phyloP scores from a whole-genome alignment of 1,284 basidiomycete genomes.

The Ganoderma meredithae region DNA sequence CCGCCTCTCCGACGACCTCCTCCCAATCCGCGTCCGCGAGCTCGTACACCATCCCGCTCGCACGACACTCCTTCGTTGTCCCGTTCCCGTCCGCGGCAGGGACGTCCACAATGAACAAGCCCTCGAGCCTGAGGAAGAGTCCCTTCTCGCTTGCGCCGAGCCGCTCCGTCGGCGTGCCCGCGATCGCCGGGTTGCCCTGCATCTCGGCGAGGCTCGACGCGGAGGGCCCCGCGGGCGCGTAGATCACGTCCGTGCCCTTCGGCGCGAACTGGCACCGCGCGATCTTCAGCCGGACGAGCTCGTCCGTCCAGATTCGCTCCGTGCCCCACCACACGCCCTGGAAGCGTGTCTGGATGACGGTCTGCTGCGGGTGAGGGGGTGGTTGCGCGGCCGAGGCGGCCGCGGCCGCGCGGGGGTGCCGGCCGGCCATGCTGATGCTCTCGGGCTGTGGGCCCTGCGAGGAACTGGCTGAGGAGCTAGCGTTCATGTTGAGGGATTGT shows the following conservation, averaged over 20 bases:
- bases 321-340: slow-evolving; percentile 91
- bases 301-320: slow-evolving; percentile 88
- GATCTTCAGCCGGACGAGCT: slow-evolving; percentile 82
- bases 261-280: slow-evolving; percentile 71
- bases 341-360: slow-evolving; percentile 60
- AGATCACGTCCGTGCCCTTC: slow-evolving; percentile 61
- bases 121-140: slow-evolving; percentile 71
- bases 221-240: slow-evolving; percentile 66
- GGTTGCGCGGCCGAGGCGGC: neutral
- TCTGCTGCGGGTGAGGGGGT: slow-evolving; percentile 31
- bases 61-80: slow-evolving; percentile 63
- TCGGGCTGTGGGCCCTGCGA: slow-evolving; percentile 9
- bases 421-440: slow-evolving; percentile 29
- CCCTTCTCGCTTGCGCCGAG: slow-evolving; percentile 66
- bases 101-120: slow-evolving; percentile 64
- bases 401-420: slow-evolving; percentile 11
- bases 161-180: slow-evolving; percentile 36
- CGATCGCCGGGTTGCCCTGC: slow-evolving; percentile 26
- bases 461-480: slow-evolving; percentile 11
- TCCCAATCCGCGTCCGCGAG: slow-evolving; percentile 76
- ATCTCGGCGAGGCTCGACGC: slow-evolving; percentile 44
- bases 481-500: slow-evolving; percentile 35
- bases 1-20: slow-evolving; percentile 38
- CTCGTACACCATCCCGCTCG: slow-evolving; percentile 75
- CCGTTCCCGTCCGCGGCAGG: slow-evolving; percentile 47